Conservation (phyloP, 1,139 yeast species). For the Pichia norvegensis region DNA sequence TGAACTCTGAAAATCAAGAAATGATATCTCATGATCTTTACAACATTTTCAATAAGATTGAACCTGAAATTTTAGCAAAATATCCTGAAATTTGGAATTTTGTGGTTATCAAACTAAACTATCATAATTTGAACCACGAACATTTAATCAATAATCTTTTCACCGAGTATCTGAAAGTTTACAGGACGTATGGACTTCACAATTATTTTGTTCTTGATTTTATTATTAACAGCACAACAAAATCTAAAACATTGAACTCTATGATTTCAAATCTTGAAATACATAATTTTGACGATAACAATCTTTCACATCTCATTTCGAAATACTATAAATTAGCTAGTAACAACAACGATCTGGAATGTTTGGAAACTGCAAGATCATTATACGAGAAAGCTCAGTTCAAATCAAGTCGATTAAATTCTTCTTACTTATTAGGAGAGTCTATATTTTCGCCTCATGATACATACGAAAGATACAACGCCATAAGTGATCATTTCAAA, state of each 20-base stretch:
- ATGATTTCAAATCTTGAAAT: slow-evolving; percentile 10
- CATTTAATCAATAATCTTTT: slow-evolving; percentile 13
- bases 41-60: slow-evolving; percentile 16
- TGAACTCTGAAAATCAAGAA: slow-evolving; percentile 8
- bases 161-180: slow-evolving; percentile 14
- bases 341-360: slow-evolving; percentile 7
- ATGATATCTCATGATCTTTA: slow-evolving; percentile 15
- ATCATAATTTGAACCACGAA: slow-evolving; percentile 17
- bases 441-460: slow-evolving; percentile 32
- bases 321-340: slow-evolving; percentile 21
- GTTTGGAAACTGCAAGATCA: slow-evolving; percentile 20
- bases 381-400: slow-evolving; percentile 13
- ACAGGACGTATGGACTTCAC: slow-evolving; percentile 4
- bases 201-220: slow-evolving; percentile 20
- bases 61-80: slow-evolving; percentile 13
- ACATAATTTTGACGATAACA: slow-evolving; percentile 21
- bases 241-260: slow-evolving; percentile 11
- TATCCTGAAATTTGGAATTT: slow-evolving; percentile 28
- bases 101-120: slow-evolving; percentile 20
- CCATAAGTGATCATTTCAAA: slow-evolving; percentile 14
- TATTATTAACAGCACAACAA: slow-evolving; percentile 16
- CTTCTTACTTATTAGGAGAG: slow-evolving; percentile 35
- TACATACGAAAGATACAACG: slow-evolving; percentile 32
- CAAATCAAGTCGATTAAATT: slow-evolving; percentile 20
- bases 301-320: slow-evolving; percentile 20